Evolutionary conservation across 345 rosid species (phyloP), one percentile per base, ranked within the genome.

Genomic region (Rhizophora mangle): DNA sequence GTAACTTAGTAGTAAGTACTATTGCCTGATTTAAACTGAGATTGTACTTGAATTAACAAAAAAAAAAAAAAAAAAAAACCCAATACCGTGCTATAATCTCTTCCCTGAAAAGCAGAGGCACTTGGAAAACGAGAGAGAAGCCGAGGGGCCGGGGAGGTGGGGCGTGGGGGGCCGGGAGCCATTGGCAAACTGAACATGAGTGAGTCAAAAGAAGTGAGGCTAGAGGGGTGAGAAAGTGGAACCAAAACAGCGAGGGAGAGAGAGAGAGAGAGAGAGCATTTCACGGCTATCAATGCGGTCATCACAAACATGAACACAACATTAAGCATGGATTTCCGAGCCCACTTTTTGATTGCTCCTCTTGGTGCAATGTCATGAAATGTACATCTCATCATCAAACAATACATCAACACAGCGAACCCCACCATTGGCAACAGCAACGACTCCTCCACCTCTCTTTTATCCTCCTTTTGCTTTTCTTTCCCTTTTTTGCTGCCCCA

Each of bases 291-390:
- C 70, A 47, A 69, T 15, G 68, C 21, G 27, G 65, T 34, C 54
- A 60, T 52, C 46, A 29, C 27, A 7, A 63, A 68, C 68, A 56
- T 4, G 55, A 61, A 36, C 58, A 11, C 8, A 37, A 49, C 66
- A 26, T 31, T 31, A n/a, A 27, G 46, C 69, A 20, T 67, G 76
- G 73, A 36, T 30, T 72, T 76, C 70, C 69, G 76, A 36, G 76
- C 72, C 70, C 47, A 26, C 37, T 61, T 59, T 56, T 56, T 32
- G 60, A 57, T 63, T 63, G 69, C 75, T 71, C 30, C 22, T 62
- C 68, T 68, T 63, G 20, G 67, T 70, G 65, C 63, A 43, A 13
- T 15, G 49, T 29, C 37, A 43, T 43, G 18, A 3, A 43, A 43
- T 43, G 49, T 13, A 43, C 18, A 43, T 15, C 16, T 43, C 49